Evolutionary conservation across 768 basidiomycete genomes (phyloP).

Genomic region (Porphyrellus cyaneotinctus): DNA sequence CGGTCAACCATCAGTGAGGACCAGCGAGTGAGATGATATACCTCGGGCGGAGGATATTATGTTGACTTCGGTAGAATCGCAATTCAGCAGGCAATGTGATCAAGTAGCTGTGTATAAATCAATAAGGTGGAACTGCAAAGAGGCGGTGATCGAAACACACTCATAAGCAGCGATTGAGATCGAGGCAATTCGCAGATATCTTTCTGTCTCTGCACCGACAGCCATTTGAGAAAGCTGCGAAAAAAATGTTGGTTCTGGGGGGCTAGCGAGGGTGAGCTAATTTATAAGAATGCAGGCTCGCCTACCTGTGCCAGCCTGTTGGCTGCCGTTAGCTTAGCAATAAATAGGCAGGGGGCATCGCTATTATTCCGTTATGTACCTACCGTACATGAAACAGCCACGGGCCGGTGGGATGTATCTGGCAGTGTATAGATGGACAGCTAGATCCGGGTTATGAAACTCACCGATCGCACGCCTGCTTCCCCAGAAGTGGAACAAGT

Average conservation of each 20-base stretch:
- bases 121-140: neutral
- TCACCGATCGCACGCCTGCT: neutral
- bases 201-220: constrained; percentile 25
- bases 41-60: constrained; percentile 26
- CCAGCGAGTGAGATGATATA: constrained; percentile 1
- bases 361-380: constrained; percentile 1
- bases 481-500: neutral
- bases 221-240: constrained; percentile 4
- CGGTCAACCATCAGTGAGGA: neutral
- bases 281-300: constrained; percentile 16
- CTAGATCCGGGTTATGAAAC: neutral
- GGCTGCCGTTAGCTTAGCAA: constrained; percentile 18
- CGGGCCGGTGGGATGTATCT: neutral
- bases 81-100: constrained; percentile 32
- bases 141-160: constrained; percentile 18
- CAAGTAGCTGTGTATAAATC: constrained; percentile 24
- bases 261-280: neutral
- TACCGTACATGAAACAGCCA: constrained; percentile 9
- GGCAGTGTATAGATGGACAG: neutral
- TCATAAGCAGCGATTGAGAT: constrained; percentile 38
- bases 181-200: constrained; percentile 33
- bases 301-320: constrained; percentile 6
- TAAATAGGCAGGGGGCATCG: neutral
- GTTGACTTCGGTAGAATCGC: constrained; percentile 33
- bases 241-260: neutral